phyloP scores from a whole-genome alignment of 495 filamentous ascomycete species.

The Penicillium dipodomyicola region DNA sequence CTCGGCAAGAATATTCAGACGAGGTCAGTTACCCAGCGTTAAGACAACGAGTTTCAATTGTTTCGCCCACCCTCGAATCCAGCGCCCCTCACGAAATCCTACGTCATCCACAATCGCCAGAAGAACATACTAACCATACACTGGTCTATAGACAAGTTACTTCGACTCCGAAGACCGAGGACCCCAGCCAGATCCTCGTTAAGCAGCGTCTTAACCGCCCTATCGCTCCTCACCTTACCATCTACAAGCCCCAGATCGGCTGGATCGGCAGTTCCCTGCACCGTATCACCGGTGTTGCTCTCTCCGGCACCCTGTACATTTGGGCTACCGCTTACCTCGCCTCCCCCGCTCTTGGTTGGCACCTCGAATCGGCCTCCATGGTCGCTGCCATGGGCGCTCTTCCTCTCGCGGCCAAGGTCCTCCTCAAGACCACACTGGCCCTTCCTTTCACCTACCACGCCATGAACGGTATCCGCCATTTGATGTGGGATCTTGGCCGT shows the following conservation, averaged over 20 bases:
- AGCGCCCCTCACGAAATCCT: constrained; percentile 14
- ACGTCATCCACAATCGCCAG: constrained; percentile 32
- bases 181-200: constrained; percentile 70
- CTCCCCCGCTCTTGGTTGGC: constrained; percentile 76
- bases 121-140: constrained; percentile 16
- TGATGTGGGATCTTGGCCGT: constrained; percentile 76
- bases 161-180: constrained; percentile 53
- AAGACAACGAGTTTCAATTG: background rate
- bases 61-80: background rate
- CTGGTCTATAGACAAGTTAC: constrained; percentile 48
- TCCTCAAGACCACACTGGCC: constrained; percentile 69
- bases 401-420: constrained; percentile 64
- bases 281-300: constrained; percentile 73
- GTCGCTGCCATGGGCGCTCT: constrained; percentile 74
- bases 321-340: constrained; percentile 82
- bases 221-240: constrained; percentile 79
- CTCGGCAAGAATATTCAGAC: constrained; percentile 51
- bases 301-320: constrained; percentile 77
- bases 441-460: constrained; percentile 86
- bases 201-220: constrained; percentile 83
- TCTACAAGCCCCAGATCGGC: constrained; percentile 88
- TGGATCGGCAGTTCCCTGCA: constrained; percentile 72
- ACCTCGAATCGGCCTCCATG: constrained; percentile 77
- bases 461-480: constrained; percentile 85
- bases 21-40: constrained; percentile 42